phyloP scores from a whole-genome alignment of 257 asterid species.

The Capsicum pubescens region DNA sequence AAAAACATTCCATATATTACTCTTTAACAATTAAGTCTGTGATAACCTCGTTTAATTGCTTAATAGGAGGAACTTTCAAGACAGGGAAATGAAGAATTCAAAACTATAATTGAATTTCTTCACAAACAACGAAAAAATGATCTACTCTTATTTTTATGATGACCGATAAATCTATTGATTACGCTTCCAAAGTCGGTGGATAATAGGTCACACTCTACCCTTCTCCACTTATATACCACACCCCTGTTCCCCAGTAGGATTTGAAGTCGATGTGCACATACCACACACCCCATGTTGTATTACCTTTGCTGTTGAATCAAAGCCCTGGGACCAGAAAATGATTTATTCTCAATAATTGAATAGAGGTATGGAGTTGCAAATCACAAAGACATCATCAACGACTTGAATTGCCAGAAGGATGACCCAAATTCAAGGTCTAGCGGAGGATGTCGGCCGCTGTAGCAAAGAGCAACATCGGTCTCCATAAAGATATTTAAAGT shows the following conservation, averaged over 20 bases:
- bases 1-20: not conserved
- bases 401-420: slow-evolving; percentile 1
- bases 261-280: not conserved
- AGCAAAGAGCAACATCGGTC: not conserved
- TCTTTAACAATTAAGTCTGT: not conserved
- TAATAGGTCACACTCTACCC: not conserved
- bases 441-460: not conserved
- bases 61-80: not conserved
- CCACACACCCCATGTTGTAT: not conserved
- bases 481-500: not conserved
- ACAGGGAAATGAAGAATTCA: slow-evolving; percentile 7
- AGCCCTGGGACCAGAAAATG: not conserved
- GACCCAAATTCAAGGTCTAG: slow-evolving; percentile 19
- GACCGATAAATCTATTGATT: not conserved
- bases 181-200: not conserved
- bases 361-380: not conserved
- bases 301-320: slow-evolving; percentile 1
- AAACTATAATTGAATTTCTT: not conserved
- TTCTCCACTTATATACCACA: slow-evolving; percentile 6
- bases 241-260: slow-evolving; percentile 17
- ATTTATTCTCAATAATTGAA: not conserved
- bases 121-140: not conserved
- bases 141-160: not conserved
- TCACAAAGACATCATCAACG: not conserved
- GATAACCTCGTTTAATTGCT: slow-evolving; percentile 1